A percentile compares a stretch with the other conserved stretches of the same genome.
These are phyloP conservation scores for Allium fistulosum DNA, from an alignment of 106 monocot species.

Conservation along the genomic window DNA sequence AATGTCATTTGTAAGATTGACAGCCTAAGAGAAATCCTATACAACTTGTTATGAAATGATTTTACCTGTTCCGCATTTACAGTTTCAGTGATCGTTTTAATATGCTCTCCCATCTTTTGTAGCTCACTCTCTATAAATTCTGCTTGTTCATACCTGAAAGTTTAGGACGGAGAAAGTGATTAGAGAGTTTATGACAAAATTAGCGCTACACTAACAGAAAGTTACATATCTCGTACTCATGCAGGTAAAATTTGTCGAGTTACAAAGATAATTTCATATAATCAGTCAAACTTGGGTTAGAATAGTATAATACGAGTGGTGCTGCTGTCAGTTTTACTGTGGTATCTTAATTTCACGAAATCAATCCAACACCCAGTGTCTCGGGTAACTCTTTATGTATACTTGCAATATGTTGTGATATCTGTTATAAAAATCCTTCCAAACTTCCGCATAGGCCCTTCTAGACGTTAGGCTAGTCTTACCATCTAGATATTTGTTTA, in stretches of 20 bases:
- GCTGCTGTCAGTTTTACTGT: too few relatives aligned
- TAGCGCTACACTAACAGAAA: neutral
- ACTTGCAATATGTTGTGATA: too few relatives aligned
- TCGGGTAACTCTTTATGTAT: too few relatives aligned
- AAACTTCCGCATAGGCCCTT: too few relatives aligned
- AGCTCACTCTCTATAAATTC: slow-evolving; percentile 77
- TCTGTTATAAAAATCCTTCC: too few relatives aligned
- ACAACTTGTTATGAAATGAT: neutral
- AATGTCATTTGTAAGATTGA: neutral
- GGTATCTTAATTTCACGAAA: too few relatives aligned
- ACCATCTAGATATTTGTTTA: too few relatives aligned
- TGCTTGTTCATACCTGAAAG: slow-evolving; percentile 83
- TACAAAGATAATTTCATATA: too few relatives aligned
- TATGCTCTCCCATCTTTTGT: slow-evolving; percentile 87
- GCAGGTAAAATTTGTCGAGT: too few relatives aligned
- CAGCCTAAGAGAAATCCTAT: neutral
- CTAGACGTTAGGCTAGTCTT: too few relatives aligned
- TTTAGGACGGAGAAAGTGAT: neutral
- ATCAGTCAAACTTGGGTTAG: neutral
- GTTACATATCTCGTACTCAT: neutral
- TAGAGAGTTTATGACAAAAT: neutral
- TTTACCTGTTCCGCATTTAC: slow-evolving; percentile 84
- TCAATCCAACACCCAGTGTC: too few relatives aligned
- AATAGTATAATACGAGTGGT: too few relatives aligned
- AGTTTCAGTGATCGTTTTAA: slow-evolving; percentile 77